phyloP scores from a whole-genome alignment of 169 alveolate species.

The Plasmodium vinckei region DNA sequence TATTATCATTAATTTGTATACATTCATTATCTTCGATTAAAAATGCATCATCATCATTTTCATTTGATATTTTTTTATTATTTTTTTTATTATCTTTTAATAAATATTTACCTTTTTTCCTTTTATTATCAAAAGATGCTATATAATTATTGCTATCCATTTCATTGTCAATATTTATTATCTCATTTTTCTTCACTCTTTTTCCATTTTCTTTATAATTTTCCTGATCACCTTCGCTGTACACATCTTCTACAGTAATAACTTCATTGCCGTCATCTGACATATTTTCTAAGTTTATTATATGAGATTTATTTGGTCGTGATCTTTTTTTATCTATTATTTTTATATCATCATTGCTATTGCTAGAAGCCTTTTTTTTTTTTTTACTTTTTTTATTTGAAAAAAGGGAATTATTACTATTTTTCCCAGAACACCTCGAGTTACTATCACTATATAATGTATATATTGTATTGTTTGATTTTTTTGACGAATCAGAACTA shows the following conservation, averaged over 20 bases:
- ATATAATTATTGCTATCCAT: neutral
- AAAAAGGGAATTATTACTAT: neutral
- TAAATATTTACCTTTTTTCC: neutral
- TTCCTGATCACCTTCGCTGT: slow-evolving; percentile 10
- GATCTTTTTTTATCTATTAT: slow-evolving; percentile 13
- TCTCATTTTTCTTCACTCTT: neutral
- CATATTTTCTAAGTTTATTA: slow-evolving; percentile 30
- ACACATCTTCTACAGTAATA: slow-evolving; percentile 50
- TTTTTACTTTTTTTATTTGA: slow-evolving; percentile 1
- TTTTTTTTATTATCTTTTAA: neutral
- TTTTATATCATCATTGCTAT: slow-evolving; percentile 27
- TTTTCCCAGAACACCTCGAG: slow-evolving; percentile 6
- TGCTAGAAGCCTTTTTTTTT: neutral
- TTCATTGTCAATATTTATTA: slow-evolving; percentile 30
- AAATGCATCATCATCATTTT: neutral
- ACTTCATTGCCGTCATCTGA: slow-evolving; percentile 8
- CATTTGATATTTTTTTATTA: neutral
- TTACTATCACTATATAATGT: slow-evolving; percentile 58
- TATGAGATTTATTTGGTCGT: neutral
- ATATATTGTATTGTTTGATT: slow-evolving; percentile 38
- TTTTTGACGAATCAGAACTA: slow-evolving; percentile 39
- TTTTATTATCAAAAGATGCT: neutral
- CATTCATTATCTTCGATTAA: neutral
- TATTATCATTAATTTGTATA: slow-evolving; percentile 19
- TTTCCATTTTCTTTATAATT: neutral